Evolutionary conservation across 164 flowering plant genomes (phyloP).

Genomic region (Chimonanthus salicifolius): DNA sequence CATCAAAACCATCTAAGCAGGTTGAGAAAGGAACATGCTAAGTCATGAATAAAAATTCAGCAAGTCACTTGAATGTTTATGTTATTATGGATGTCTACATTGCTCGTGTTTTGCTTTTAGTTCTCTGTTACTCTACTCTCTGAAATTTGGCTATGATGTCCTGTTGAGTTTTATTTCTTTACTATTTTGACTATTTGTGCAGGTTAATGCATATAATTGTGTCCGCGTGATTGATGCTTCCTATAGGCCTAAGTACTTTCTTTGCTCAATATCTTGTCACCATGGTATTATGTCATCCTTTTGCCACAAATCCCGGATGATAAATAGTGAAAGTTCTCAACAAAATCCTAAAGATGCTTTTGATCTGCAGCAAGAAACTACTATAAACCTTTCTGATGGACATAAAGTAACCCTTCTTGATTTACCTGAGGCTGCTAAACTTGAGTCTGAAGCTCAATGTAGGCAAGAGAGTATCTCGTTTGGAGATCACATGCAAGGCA

Average conservation of each 20-base stretch:
- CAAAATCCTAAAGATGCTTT: conserved; percentile 14
- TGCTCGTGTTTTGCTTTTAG: neutral
- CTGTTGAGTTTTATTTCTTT: neutral
- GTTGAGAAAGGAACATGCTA: too few species aligned
- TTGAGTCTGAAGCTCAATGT: conserved; percentile 14
- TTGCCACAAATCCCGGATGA: conserved; percentile 6
- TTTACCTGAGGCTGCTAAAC: conserved; percentile 34
- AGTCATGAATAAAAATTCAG: too few species aligned
- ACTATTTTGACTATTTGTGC: conserved; percentile 11
- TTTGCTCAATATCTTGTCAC: conserved; percentile 32
- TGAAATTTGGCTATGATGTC: neutral
- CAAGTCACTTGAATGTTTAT: too few species aligned
- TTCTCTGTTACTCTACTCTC: neutral
- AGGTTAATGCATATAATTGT: conserved; percentile 76
- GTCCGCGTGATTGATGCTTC: conserved; percentile 63
- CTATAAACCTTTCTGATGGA: conserved; percentile 24
- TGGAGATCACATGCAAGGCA: conserved; percentile 17
- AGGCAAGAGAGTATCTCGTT: conserved; percentile 6
- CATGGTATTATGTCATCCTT: conserved; percentile 18
- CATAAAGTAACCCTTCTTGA: conserved; percentile 74
- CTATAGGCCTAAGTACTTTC: conserved; percentile 64
- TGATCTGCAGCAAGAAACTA: conserved; percentile 13
- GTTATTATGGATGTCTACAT: neutral
- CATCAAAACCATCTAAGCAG: too few species aligned
- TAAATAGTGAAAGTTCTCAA: conserved; percentile 12